Conservation (phyloP, 2,329 filamentous ascomycete genomes). For the Calonectria pseudoturangicola region DNA sequence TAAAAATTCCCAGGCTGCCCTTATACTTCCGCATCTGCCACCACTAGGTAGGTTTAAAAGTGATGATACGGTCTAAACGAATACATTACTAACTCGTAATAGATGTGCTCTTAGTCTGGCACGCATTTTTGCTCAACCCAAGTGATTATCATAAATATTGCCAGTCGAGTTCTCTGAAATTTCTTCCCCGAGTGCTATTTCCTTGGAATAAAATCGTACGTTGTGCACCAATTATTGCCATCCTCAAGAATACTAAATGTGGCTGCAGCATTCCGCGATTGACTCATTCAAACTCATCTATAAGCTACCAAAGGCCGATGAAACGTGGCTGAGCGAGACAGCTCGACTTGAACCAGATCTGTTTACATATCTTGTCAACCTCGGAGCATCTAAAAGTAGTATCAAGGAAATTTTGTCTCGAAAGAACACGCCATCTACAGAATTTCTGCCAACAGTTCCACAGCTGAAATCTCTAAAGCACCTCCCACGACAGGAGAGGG, state of each 20-base stretch:
- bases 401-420: background rate
- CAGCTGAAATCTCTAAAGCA: conserved; percentile 4
- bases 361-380: background rate
- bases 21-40: background rate
- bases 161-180: background rate
- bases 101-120: conserved; percentile 20
- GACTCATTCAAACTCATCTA: background rate
- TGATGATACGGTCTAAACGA: too few relatives aligned
- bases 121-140: conserved; percentile 9
- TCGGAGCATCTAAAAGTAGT: background rate
- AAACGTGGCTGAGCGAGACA: background rate
- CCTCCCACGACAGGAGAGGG: conserved; percentile 3
- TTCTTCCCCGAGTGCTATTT: background rate
- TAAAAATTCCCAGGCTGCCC: background rate
- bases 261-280: background rate
- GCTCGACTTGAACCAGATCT: background rate
- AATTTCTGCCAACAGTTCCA: background rate
- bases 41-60: background rate
- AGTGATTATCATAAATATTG: conserved; percentile 3
- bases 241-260: background rate
- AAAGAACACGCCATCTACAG: background rate
- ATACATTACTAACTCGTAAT: background rate
- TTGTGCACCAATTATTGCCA: too few relatives aligned
- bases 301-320: background rate
- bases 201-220: conserved; percentile 15